Conservation (phyloP, 2,329 filamentous ascomycete genomes). For the Fusarium sp. region DNA sequence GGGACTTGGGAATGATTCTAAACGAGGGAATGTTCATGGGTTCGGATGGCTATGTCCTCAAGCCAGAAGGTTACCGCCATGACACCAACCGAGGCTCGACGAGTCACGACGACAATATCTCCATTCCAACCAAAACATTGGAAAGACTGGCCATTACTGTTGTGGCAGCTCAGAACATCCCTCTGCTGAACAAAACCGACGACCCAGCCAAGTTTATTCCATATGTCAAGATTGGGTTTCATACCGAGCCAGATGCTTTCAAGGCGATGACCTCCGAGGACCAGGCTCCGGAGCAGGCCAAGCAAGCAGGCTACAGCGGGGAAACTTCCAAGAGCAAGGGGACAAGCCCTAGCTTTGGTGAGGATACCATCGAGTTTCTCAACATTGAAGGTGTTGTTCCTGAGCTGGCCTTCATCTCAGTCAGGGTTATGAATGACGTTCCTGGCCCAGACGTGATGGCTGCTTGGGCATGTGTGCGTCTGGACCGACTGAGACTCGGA, state of each 20-base stretch:
- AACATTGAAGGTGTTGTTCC: slow-evolving; percentile 8
- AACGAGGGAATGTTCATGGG: slow-evolving; percentile 97
- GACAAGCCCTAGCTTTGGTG: slow-evolving; percentile 5
- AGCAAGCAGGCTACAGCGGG: slow-evolving; percentile 4
- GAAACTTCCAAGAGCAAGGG: slow-evolving; percentile 6
- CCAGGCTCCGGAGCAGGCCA: not conserved
- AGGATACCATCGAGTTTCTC: slow-evolving; percentile 8
- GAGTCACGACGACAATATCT: not conserved
- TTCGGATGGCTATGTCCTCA: slow-evolving; percentile 84
- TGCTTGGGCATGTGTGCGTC: slow-evolving; percentile 14
- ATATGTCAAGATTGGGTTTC: slow-evolving; percentile 7
- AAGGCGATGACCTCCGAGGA: not conserved
- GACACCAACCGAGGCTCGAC: fast-evolving
- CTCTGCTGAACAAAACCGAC: not conserved
- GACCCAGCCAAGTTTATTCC: slow-evolving; percentile 15
- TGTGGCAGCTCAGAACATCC: slow-evolving; percentile 11
- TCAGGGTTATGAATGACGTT: slow-evolving; percentile 15
- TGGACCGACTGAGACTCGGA: slow-evolving; percentile 11
- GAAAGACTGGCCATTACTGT: not conserved
- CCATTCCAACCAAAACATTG: not conserved
- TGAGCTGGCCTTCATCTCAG: slow-evolving; percentile 8
- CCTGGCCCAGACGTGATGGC: slow-evolving; percentile 6
- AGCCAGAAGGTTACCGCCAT: slow-evolving; percentile 73
- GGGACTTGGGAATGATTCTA: slow-evolving; percentile 93
- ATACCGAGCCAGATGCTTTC: slow-evolving; percentile 10